Evolutionary conservation across 139 green algal species (phyloP).

Genomic region (Micractinium conductrix): DNA sequence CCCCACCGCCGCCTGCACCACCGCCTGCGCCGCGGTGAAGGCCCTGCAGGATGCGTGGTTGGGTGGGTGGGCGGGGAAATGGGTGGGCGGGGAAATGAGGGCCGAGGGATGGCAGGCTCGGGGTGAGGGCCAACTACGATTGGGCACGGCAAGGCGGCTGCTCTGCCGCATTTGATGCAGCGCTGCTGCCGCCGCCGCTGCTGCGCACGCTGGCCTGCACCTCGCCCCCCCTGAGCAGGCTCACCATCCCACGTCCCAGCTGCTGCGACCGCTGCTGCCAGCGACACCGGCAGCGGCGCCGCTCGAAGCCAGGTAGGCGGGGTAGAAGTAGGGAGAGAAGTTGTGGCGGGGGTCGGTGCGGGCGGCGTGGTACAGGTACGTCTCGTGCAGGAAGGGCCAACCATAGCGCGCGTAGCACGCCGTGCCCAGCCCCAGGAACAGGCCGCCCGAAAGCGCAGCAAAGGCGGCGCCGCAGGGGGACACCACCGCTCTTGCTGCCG

Average conservation of each 20-base stretch:
- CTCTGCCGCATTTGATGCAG: no score
- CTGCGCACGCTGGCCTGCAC: no score
- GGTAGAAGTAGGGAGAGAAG: slow-evolving; percentile 92
- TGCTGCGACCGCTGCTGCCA: no score
- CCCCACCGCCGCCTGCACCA: slow-evolving; percentile 13
- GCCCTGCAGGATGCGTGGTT: not conserved
- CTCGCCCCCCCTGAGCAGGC: no score
- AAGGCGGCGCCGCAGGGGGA: not conserved
- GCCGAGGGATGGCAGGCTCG: no score
- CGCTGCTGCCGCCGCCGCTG: no score
- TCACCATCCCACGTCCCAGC: slow-evolving; percentile 36
- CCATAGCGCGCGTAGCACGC: slow-evolving; percentile 76
- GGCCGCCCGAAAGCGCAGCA: not conserved
- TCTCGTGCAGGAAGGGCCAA: slow-evolving; percentile 75
- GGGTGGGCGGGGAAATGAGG: not conserved
- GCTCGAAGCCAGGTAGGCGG: slow-evolving; percentile 81
- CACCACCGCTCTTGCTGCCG: not conserved
- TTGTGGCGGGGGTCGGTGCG: slow-evolving; percentile 92
- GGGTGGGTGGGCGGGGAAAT: not conserved
- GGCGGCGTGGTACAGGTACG: slow-evolving; percentile 85
- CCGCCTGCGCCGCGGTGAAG: not conserved
- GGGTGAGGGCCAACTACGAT: no score
- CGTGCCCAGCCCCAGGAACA: slow-evolving; percentile 63
- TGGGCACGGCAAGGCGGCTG: no score
- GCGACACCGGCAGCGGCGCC: not conserved